These are phyloP conservation scores for Umbelopsis ramanniana DNA, from an alignment of 192 early-diverging fungal species.

Conservation along the genomic window DNA sequence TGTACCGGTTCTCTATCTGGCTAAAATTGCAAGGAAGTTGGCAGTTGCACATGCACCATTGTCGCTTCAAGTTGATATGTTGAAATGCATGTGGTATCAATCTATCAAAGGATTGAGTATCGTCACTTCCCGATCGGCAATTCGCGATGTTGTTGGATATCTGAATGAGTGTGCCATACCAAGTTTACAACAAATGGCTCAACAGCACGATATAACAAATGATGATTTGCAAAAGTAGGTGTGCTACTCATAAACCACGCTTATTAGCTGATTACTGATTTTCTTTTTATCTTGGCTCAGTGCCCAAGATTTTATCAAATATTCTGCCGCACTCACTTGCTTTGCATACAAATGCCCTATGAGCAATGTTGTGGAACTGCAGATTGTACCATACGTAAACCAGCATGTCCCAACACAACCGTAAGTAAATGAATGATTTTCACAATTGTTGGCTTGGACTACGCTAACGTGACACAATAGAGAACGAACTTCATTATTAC, in stretches of 20 bases:
- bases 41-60: conserved; percentile 26
- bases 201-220: neutral
- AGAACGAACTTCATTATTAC: conserved; percentile 22
- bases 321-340: conserved; percentile 44
- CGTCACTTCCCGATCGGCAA: conserved; percentile 27
- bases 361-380: conserved; percentile 35
- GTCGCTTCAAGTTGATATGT: conserved; percentile 30
- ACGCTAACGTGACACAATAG: neutral
- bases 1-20: conserved; percentile 35
- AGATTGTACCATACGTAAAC: conserved; percentile 40
- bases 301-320: conserved; percentile 46
- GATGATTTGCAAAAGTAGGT: conserved; percentile 1
- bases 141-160: conserved; percentile 40
- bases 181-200: neutral
- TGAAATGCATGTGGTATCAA: conserved; percentile 50
- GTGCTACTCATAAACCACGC: neutral
- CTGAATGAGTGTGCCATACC: conserved; percentile 37
- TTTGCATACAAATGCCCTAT: conserved; percentile 48
- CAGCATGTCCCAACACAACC: conserved; percentile 24
- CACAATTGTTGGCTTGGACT: neutral
- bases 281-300: conserved; percentile 19
- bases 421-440: conserved; percentile 23
- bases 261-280: neutral
- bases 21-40: conserved; percentile 37
- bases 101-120: conserved; percentile 34